A percentile compares a stretch with the other conserved stretches of the same genome.
phyloP scores from a whole-genome alignment of 192 early-diverging fungal genomes.

The Backusella morwellensis region DNA sequence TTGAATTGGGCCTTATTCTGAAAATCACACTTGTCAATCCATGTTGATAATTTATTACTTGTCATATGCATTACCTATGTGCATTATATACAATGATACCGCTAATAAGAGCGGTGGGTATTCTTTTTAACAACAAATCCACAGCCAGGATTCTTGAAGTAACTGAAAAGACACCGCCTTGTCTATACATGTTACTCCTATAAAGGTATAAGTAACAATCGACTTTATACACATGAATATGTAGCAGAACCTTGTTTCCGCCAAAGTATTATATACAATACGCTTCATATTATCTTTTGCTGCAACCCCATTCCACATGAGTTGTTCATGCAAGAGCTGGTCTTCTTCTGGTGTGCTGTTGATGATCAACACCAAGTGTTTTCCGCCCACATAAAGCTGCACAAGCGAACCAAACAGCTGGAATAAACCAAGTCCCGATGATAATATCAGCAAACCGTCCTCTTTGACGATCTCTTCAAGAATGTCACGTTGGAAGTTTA shows the following conservation, averaged over 20 bases:
- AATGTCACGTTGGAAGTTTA: constrained; percentile 68
- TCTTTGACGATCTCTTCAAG: constrained; percentile 65
- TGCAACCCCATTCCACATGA: constrained; percentile 44
- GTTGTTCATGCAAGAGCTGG: constrained; percentile 44
- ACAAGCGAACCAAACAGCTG: constrained; percentile 70
- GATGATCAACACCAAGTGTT: constrained; percentile 76
- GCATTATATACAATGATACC: constrained; percentile 89
- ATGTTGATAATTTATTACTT: not conserved
- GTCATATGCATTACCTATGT: constrained; percentile 45
- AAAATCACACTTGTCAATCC: not conserved
- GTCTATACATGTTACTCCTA: constrained; percentile 64
- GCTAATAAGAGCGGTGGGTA: constrained; percentile 73
- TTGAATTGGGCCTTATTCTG: constrained; percentile 74
- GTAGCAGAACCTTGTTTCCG: constrained; percentile 52
- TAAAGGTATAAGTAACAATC: constrained; percentile 13
- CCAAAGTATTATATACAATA: constrained; percentile 56
- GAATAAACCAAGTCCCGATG: constrained; percentile 75
- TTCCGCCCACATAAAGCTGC: constrained; percentile 63
- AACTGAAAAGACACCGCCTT: constrained; percentile 81
- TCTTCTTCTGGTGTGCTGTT: constrained; percentile 67
- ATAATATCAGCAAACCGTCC: constrained; percentile 79
- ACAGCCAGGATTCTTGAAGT: constrained; percentile 89
- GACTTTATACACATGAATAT: not conserved
- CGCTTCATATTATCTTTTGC: constrained; percentile 29
- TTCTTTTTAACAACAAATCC: constrained; percentile 78